Base-by-base conservation (phyloP, 805 yeast species). In the Starmera pachycereana region DNA sequence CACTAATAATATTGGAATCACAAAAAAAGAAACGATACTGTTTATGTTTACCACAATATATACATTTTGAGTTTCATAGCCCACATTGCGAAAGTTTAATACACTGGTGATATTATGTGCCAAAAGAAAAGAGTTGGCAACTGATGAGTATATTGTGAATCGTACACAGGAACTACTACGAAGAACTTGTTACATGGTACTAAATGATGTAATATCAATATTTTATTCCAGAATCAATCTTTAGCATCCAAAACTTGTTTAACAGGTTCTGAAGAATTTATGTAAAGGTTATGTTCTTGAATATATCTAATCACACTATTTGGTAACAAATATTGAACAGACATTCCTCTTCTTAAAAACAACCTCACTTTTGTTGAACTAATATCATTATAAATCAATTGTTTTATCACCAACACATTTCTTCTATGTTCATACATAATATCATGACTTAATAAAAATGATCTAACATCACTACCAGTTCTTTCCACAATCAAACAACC, bases 401-500 rank as follows among this genome's bases (percentile, higher is more conserved):
- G 98, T 58, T 89, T 92, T 59, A 92, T 90, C 34, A 90, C 96
- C 53, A 92, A 68, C 38, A 92, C 90, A 58, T 92, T 92, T 52
- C 90, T 74, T 40, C 97, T 72, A 58, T 92, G 97, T 63, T 90
- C 96, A 60, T 89, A 92, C 96, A 92, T 88, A 53, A 92, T 83
- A 59, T 92, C 98, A 63, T 92, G 98, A 39, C 92, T 78, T 45
- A 92, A 68, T 54, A 92, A 64, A 69, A 92, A 92, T 32, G 88
- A 78, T 53, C 98, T 74, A 39, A 92, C 98, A 62, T 92, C 98
- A 9, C 92, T 72, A 6, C 98, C 98, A 0, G 98, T 90, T 51
- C 98, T 72, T 66, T 92, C 98, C 18, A 92, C 96, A 37, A 92
- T 92, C 46, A 92, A 66, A 65, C 98, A 92, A 3, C 98, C 98